A percentile compares a stretch with the other conserved stretches of the same genome.
phyloP scores from a whole-genome alignment of 331 rosid genomes.

The Dryas integrifolia region DNA sequence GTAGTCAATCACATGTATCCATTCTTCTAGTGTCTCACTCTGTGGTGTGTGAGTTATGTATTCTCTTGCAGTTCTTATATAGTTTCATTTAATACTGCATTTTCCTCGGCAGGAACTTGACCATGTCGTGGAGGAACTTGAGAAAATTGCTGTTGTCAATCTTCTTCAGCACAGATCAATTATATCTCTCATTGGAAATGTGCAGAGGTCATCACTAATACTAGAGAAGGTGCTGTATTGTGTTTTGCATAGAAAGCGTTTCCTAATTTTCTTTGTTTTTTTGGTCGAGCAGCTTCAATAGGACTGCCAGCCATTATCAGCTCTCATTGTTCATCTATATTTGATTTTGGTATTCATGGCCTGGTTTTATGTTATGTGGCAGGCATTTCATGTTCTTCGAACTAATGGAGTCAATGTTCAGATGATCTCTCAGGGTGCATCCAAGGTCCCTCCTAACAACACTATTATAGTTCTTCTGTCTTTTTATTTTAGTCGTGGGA shows the following conservation, averaged over 20 bases:
- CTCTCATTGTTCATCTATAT: neutral
- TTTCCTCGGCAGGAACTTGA: constrained; percentile 78
- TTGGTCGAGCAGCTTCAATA: neutral
- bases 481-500: neutral
- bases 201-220: constrained; percentile 86
- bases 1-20: neutral
- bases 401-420: constrained; percentile 83
- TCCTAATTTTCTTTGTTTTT: constrained; percentile 7
- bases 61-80: neutral
- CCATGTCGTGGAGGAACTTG: constrained; percentile 85
- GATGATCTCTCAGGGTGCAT: constrained; percentile 98
- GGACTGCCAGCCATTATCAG: neutral
- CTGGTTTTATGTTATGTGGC: constrained; percentile 26
- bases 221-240: constrained; percentile 70
- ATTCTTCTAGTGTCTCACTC: too few relatives aligned
- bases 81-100: constrained; percentile 26
- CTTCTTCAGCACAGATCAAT: constrained; percentile 89
- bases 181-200: constrained; percentile 94
- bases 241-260: constrained; percentile 11
- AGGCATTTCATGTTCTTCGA: constrained; percentile 83
- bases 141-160: constrained; percentile 86
- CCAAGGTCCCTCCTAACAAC: constrained; percentile 58
- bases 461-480: constrained; percentile 8
- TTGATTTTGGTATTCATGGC: constrained; percentile 6
- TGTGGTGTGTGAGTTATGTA: neutral